Evolutionary conservation across 2,329 filamentous ascomycete genomes (phyloP).

Genomic region (Venturiaceae sp.): DNA sequence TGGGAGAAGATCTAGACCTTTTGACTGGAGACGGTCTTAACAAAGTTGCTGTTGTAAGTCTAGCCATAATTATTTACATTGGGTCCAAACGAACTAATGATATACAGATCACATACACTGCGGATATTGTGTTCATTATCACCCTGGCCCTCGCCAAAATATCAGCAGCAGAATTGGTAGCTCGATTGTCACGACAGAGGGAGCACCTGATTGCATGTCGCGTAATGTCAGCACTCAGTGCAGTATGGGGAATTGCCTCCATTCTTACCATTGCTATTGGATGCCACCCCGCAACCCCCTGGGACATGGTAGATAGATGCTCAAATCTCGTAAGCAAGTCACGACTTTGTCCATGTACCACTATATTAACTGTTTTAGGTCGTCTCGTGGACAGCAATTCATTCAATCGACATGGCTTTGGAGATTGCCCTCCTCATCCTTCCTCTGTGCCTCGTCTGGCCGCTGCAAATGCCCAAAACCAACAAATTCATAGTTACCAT

Average conservation of each 20-base stretch:
- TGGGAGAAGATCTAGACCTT: slow-evolving; percentile 6
- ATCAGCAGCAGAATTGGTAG: slow-evolving; percentile 11
- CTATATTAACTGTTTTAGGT: slow-evolving; percentile 7
- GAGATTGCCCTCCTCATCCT: slow-evolving; percentile 16
- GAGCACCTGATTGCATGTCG: slow-evolving; percentile 11
- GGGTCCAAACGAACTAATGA: background rate
- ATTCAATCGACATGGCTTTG: slow-evolving; percentile 13
- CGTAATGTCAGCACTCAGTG: slow-evolving; percentile 7
- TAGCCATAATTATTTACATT: too few relatives aligned
- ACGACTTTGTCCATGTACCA: background rate
- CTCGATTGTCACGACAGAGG: slow-evolving; percentile 10
- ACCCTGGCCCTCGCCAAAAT: slow-evolving; percentile 13
- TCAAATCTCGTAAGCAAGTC: slow-evolving; percentile 6
- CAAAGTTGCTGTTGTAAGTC: slow-evolving; percentile 1
- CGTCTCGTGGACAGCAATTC: slow-evolving; percentile 12
- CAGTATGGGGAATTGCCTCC: slow-evolving; percentile 11
- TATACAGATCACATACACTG: slow-evolving; percentile 7
- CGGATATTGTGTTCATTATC: slow-evolving; percentile 12
- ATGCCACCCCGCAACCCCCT: slow-evolving; percentile 7
- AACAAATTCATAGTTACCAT: slow-evolving; percentile 20
- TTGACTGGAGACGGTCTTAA: background rate
- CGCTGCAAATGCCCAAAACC: slow-evolving; percentile 16
- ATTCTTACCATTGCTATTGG: slow-evolving; percentile 10
- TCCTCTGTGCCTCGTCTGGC: slow-evolving; percentile 17
- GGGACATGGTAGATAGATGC: slow-evolving; percentile 6